These are phyloP conservation scores for Oryza glumipatula DNA, from an alignment of 176 grass and related monocot genomes.

Conservation along the genomic window DNA sequence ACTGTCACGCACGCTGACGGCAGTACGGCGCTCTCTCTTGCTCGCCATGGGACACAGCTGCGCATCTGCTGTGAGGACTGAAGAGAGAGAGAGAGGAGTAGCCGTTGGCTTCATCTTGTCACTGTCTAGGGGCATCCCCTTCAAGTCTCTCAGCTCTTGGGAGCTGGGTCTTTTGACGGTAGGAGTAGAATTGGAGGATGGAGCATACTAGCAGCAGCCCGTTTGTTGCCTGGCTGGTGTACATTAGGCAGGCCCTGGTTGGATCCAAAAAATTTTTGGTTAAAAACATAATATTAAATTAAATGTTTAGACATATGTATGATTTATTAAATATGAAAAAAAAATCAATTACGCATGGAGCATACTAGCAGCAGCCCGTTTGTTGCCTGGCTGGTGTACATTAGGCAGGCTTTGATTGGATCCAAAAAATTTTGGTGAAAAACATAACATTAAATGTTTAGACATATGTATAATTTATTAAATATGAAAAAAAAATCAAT, in stretches of 20 bases:
- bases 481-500: too few relatives aligned
- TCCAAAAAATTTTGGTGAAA: too few relatives aligned
- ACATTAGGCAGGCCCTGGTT: too few relatives aligned
- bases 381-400: slow-evolving; percentile 3
- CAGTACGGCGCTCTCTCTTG: background rate
- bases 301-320: too few relatives aligned
- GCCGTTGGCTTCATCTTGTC: background rate
- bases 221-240: slow-evolving; percentile 7
- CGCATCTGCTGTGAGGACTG: background rate
- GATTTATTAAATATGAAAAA: too few relatives aligned
- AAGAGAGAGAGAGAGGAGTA: background rate
- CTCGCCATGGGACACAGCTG: background rate
- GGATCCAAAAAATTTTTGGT: too few relatives aligned
- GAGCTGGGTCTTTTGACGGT: slow-evolving; percentile 21
- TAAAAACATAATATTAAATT: too few relatives aligned
- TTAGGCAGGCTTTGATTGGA: too few relatives aligned
- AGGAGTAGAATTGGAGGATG: background rate
- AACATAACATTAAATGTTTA: too few relatives aligned
- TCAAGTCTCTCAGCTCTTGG: background rate
- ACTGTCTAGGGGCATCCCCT: background rate
- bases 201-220: background rate
- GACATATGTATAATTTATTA: too few relatives aligned
- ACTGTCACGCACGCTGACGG: background rate
- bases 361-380: background rate
- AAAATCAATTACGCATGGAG: background rate